Conservation (phyloP, 805 yeast genomes). For the Saturnispora zaruensis region DNA sequence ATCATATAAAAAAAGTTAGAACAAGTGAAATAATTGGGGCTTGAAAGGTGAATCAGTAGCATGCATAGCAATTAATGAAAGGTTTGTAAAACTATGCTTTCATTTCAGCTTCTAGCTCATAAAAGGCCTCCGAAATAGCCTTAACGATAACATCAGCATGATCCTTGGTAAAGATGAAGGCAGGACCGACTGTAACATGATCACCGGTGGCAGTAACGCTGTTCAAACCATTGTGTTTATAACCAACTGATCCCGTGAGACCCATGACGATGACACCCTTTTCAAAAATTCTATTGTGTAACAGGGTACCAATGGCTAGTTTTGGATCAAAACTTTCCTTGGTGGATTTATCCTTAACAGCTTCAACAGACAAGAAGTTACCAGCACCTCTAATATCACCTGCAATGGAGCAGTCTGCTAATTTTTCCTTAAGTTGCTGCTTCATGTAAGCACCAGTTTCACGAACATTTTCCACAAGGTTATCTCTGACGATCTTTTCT, state of each 20-base stretch:
- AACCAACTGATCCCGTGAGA: constrained; percentile 32
- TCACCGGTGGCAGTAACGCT: constrained; percentile 30
- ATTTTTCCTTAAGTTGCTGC: constrained; percentile 27
- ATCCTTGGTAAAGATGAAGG: constrained; percentile 34
- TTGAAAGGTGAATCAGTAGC: not conserved
- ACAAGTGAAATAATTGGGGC: not conserved
- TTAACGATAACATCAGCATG: constrained; percentile 35
- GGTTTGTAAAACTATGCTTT: constrained; percentile 1
- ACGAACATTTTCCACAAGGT: constrained; percentile 34
- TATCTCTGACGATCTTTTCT: constrained; percentile 29
- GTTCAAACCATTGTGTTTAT: constrained; percentile 24
- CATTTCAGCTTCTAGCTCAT: constrained; percentile 27
- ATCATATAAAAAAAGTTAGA: not conserved
- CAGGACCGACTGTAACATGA: constrained; percentile 40
- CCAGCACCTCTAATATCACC: constrained; percentile 62
- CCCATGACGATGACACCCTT: constrained; percentile 44
- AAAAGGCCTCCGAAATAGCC: constrained; percentile 33
- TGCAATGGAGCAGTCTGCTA: constrained; percentile 32
- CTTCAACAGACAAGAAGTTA: constrained; percentile 50
- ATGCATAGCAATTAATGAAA: no score
- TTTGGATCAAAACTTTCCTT: constrained; percentile 39
- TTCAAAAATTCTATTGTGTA: constrained; percentile 29
- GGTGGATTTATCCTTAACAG: constrained; percentile 44
- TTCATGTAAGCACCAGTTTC: constrained; percentile 37
- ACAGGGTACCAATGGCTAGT: constrained; percentile 31